Evolutionary conservation across 805 yeast genomes (phyloP), one percentile per base, ranked within the genome.

Genomic region (Saccharomycopsis amapae): DNA sequence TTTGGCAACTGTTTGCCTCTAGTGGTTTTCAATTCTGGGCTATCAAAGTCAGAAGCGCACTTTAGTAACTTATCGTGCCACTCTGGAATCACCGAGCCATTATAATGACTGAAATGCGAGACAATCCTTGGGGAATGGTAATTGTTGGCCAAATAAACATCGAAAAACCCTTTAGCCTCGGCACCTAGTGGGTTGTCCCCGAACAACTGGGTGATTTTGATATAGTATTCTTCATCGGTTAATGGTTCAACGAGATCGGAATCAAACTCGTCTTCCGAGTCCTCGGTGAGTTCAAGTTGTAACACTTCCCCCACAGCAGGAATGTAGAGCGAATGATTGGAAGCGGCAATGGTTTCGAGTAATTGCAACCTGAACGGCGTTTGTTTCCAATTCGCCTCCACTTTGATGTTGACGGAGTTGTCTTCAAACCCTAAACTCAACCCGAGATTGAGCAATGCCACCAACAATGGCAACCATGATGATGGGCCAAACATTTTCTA

Each of bases 71-170:
- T 56, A 17, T 25, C 31, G 44, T 42, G 48, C 45, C 51, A 58
- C 2, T 50, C 31, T 0, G 72, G 65, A n/a, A 55, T 50, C 0
- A 71, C 62, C 0, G 58, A 49, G 1, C 61, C 52, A 2, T 57
- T 59, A 55, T 75, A 85, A 56, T 72, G 66, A 43, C 72, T 69
- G 56, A 70, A 81, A 45, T 85, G 85, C 1, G 88, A 65, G 56
- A 78, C 76, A 24, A 87, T 68, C 39, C 79, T 66, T 3, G 95
- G 87, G 1, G 85, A 64, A 45, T 69, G 60, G 25, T 69, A 62
- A 38, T 78, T 61, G 45, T 57, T 60, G 10, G 64, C 62, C 38
- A 62, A 45, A 34, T 51, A 51, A 38, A 51, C 20, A 37, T 51
- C 54, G 24, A 44, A 51, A 19, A 30, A 40, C 9, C 32, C 24